Evolutionary conservation across 805 yeast genomes (phyloP), one percentile per base, ranked within the genome.

Genomic region (Candida taoyuanica): DNA sequence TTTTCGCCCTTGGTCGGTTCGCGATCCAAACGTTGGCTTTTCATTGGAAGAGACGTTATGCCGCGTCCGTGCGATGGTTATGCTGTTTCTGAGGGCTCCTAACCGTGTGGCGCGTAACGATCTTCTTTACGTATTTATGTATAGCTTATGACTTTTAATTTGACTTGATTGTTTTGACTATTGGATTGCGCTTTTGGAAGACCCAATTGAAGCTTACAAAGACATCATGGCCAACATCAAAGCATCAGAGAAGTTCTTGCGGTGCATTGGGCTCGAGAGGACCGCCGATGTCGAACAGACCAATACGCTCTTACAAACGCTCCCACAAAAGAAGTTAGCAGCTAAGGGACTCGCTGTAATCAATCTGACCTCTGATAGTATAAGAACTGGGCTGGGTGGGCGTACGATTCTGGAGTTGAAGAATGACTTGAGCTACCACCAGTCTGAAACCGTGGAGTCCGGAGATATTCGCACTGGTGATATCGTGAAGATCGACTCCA

Each of bases 341-440:
- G 61, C 66, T 9, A 68, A 74, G 36, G 97, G 96, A 0, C 64
- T 85, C 18, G 97, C 97, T 0, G 65, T 86, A 5, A 58, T 78
- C 33, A 85, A 88, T 57, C 64, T 91, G 33, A 56, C 63, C 0
- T 63, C 82, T 12, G 70, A 71, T n/a, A 76, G 77, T 39, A 60
- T 84, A 3, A 67, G 82, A 39, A 82, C 89, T 0, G 95, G 95
- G 0, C 62, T 86, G 8, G 94, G 86, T 13, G 96, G 96, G 2
- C 75, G 79, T 41, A 65, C 78, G 2, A 65, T 81, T 5, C 49
- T 86, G 12, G 95, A 86, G 46, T 59, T 91, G 36, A 65, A 51
- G 14, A 62, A 67, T 20, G 91, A 84, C 45, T 64, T 80, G 0
- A 73, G 56, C 49, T 57, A 53, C 18, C 63, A 63, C 25, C 53